Conservation (phyloP, 148 eudicot genomes). For the Cornus suecica region DNA sequence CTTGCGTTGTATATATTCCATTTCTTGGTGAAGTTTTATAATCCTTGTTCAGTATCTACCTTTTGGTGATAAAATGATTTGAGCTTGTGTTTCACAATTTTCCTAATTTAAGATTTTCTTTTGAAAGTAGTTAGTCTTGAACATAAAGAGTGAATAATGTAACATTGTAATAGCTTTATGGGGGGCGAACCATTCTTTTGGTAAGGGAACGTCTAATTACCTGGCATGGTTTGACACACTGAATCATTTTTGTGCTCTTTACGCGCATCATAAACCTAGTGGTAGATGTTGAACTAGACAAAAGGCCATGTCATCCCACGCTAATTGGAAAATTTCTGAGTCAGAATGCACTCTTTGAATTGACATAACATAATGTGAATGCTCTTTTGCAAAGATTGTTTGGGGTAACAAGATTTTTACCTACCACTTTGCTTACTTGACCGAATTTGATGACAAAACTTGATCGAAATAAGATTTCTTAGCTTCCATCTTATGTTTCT, state of each 20-base stretch:
- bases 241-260: conserved; percentile 7
- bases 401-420: background rate
- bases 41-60: conserved; percentile 8
- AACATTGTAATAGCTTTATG: too few relatives aligned
- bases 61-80: conserved; percentile 14
- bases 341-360: background rate
- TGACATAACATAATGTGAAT: background rate
- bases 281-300: background rate
- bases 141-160: too few relatives aligned
- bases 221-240: background rate
- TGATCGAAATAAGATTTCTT: conserved; percentile 12
- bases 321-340: conserved; percentile 4
- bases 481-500: conserved; percentile 23
- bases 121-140: too few relatives aligned
- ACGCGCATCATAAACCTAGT: conserved; percentile 6
- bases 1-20: background rate
- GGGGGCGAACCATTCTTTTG: background rate
- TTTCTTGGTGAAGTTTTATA: background rate
- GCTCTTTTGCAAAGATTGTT: background rate
- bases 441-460: conserved; percentile 1
- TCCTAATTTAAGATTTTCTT: background rate
- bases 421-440: background rate
- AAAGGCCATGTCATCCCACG: background rate
- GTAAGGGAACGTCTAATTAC: background rate
- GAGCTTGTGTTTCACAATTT: conserved; percentile 8